Base-by-base conservation (phyloP, 2,329 filamentous ascomycete species). In the Colletotrichum melonis region DNA sequence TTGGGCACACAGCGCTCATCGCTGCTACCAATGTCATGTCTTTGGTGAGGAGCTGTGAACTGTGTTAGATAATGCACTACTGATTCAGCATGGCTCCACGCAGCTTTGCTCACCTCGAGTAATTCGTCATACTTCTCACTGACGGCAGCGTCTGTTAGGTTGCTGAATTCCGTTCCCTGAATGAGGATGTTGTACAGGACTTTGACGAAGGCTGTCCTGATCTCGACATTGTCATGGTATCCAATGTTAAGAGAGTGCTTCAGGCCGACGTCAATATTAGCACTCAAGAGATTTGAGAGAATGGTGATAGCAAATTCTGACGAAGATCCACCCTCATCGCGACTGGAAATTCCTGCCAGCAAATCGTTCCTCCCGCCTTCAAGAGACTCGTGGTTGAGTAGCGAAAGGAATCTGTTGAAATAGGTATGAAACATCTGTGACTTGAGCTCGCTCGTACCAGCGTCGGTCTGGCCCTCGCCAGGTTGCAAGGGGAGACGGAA, bases 391-490 rank as follows among this genome's bases (percentile, higher is more conserved):
- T 89, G 85, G 73, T 92, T 92, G 32, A 93, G 84, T 5, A 93
- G 82, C 0, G 90, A 92, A 24, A 93, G 83, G 77, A 93, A 93
- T 8, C 91, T 86, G 74, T 92, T 93, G 81, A 93, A 93, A 79
- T 93, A 93, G 7, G 88, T 90, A 74, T 92, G 90, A 77, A 93
- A 93, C 88, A 93, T 91, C 77, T 93, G 89, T 1, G 90, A 92
- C 78, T 93, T 93, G 65, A 92, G 86, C 79, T 93, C 92, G 75
- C 90, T 92, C 66, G 89, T 91, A 57, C 91, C 89, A 1, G 89
- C 91, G 80, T 93, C 92, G 14, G 87, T 90, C 75, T 92, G 90
- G 5, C 89, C 89, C 65, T 93, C 91, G 1, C 88, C 87, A 1
- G 91, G 90, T 75, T 93, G 92, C 16, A 93, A 82, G 19, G 92